Conservation (phyloP, 2,329 filamentous ascomycete genomes). For the Colletotrichum chlorophyti region DNA sequence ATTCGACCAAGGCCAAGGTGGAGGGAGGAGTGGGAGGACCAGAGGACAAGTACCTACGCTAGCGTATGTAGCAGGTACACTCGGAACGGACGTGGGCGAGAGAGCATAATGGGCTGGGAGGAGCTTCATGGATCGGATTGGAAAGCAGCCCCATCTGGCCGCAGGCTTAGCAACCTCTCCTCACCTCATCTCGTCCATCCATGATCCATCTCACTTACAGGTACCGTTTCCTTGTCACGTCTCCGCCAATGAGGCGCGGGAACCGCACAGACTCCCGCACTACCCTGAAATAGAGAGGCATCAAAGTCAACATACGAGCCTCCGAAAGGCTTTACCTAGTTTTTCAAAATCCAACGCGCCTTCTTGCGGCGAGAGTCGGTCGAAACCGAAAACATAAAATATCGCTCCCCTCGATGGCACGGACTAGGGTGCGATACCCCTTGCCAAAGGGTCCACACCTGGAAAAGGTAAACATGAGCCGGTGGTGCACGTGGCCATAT, state of each 20-base stretch:
- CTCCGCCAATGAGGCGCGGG: slow-evolving; percentile 30
- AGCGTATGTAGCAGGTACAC: slow-evolving; percentile 13
- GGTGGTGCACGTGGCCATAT: slow-evolving; percentile 28
- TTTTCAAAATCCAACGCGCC: neutral
- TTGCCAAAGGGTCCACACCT: slow-evolving; percentile 24
- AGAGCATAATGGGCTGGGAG: slow-evolving; percentile 26
- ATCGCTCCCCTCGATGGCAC: slow-evolving; percentile 21
- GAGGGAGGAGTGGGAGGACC: slow-evolving; percentile 22
- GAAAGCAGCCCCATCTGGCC: slow-evolving; percentile 24
- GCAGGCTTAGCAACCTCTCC: slow-evolving; percentile 21
- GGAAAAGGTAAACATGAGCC: slow-evolving; percentile 25
- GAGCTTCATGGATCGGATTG: slow-evolving; percentile 26
- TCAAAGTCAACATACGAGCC: slow-evolving; percentile 20
- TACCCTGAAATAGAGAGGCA: slow-evolving; percentile 28
- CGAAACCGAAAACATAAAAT: slow-evolving; percentile 24
- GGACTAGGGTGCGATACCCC: slow-evolving; percentile 16
- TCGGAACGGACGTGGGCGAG: slow-evolving; percentile 7
- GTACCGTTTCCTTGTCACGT: slow-evolving; percentile 18
- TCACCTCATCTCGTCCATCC: slow-evolving; percentile 25
- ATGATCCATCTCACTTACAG: slow-evolving; percentile 26
- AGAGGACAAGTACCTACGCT: slow-evolving; percentile 18
- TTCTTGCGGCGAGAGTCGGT: neutral
- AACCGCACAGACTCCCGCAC: slow-evolving; percentile 33
- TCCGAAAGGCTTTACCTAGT: slow-evolving; percentile 13
- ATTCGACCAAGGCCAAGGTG: slow-evolving; percentile 11